Evolutionary conservation across 495 filamentous ascomycete genomes (phyloP).

Genomic region (Penicillium lividum): DNA sequence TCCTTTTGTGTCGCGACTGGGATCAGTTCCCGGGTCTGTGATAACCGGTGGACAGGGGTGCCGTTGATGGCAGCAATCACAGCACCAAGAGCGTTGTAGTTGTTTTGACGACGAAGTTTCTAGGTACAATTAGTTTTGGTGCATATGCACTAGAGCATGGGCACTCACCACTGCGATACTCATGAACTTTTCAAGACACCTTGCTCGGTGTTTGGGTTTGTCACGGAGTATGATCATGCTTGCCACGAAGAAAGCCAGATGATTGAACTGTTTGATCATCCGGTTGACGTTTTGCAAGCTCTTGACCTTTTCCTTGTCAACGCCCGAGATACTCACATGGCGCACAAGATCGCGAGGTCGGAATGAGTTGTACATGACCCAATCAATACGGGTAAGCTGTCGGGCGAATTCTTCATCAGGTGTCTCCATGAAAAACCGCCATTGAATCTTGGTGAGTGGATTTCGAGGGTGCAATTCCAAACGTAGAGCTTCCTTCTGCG

Average conservation of each 20-base stretch:
- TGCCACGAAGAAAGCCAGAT: slow-evolving; percentile 85
- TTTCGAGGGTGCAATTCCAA: slow-evolving; percentile 62
- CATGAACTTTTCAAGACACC: slow-evolving; percentile 94
- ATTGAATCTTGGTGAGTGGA: slow-evolving; percentile 73
- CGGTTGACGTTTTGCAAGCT: slow-evolving; percentile 84
- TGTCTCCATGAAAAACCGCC: slow-evolving; percentile 79
- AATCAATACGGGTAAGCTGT: slow-evolving; percentile 93
- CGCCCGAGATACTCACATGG: slow-evolving; percentile 74
- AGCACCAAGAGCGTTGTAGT: slow-evolving; percentile 93
- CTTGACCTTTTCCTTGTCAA: slow-evolving; percentile 72
- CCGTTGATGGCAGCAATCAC: slow-evolving; percentile 91
- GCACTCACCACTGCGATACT: slow-evolving; percentile 61
- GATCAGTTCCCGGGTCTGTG: slow-evolving; percentile 78
- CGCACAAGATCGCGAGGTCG: slow-evolving; percentile 91
- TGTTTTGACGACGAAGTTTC: slow-evolving; percentile 87
- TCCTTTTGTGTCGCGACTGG: slow-evolving; percentile 67
- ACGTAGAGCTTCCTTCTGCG: slow-evolving; percentile 68
- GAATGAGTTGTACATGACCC: slow-evolving; percentile 96
- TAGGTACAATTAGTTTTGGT: slow-evolving; percentile 23
- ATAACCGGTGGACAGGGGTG: slow-evolving; percentile 81
- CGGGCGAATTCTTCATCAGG: slow-evolving; percentile 80
- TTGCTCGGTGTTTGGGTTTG: slow-evolving; percentile 91
- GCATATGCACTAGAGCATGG: background rate
- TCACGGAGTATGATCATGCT: slow-evolving; percentile 92
- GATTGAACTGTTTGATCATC: slow-evolving; percentile 96